Evolutionary conservation across 257 asterid species (phyloP).

Genomic region (Nyctanthes arbortristis): DNA sequence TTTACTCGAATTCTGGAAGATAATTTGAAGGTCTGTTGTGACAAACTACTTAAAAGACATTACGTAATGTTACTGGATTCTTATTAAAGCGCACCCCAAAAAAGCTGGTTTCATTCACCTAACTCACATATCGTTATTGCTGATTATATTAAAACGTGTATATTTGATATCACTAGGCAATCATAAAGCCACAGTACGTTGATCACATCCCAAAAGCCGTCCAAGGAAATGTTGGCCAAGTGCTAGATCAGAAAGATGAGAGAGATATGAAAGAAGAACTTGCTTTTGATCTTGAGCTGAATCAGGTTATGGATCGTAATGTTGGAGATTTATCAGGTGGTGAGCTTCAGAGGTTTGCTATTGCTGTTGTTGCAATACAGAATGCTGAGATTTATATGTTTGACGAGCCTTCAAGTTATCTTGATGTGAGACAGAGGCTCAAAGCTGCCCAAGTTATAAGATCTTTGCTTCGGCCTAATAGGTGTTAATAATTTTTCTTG

Average conservation of each 20-base stretch:
- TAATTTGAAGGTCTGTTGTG: slow-evolving; percentile 71
- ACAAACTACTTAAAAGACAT: neutral
- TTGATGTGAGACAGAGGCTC: slow-evolving; percentile 97
- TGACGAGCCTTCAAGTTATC: slow-evolving; percentile 99
- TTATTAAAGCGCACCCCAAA: too few relatives aligned
- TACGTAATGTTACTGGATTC: neutral
- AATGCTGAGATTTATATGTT: slow-evolving; percentile 96
- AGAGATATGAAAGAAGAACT: slow-evolving; percentile 70
- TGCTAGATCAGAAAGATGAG: slow-evolving; percentile 90
- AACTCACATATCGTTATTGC: too few relatives aligned
- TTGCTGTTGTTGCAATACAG: slow-evolving; percentile 87
- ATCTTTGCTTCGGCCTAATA: slow-evolving; percentile 92
- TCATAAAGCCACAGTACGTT: slow-evolving; percentile 96
- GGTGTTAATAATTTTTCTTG: slow-evolving; percentile 37
- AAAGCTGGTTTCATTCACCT: too few relatives aligned
- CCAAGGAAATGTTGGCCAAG: slow-evolving; percentile 97
- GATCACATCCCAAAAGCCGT: slow-evolving; percentile 99
- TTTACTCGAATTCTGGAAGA: slow-evolving; percentile 98
- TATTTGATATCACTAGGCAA: too few relatives aligned
- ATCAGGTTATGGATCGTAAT: slow-evolving; percentile 84
- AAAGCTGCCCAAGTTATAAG: slow-evolving; percentile 96
- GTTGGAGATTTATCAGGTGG: slow-evolving; percentile 95
- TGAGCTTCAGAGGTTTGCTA: slow-evolving; percentile 97
- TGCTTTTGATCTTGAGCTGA: slow-evolving; percentile 76
- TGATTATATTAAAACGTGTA: too few relatives aligned